Percentiles rank a stretch among this genome's conserved stretches.
phyloP scores from a whole-genome alignment of 257 asterid genomes.

The Ophiorrhiza pumila region DNA sequence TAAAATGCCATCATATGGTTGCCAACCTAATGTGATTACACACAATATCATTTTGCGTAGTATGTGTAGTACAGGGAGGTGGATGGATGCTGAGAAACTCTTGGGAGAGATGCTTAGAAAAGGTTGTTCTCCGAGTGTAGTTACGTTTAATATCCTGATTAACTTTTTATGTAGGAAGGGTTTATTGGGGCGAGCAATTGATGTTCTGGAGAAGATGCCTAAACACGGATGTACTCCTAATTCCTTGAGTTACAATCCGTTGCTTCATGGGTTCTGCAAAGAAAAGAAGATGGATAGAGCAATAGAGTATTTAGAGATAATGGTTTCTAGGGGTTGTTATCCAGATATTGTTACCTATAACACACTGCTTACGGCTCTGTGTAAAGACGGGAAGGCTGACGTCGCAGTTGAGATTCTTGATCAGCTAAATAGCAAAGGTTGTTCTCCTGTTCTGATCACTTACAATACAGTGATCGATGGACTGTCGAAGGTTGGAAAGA shows the following conservation, averaged over 20 bases:
- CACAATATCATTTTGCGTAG: slow-evolving; percentile 75
- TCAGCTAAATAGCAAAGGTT: slow-evolving; percentile 55
- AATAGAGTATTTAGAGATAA: slow-evolving; percentile 72
- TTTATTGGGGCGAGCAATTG: slow-evolving; percentile 62
- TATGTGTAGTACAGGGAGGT: slow-evolving; percentile 78
- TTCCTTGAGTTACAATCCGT: slow-evolving; percentile 77
- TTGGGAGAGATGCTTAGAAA: slow-evolving; percentile 69
- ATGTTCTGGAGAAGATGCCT: slow-evolving; percentile 74
- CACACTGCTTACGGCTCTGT: slow-evolving; percentile 73
- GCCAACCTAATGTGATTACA: slow-evolving; percentile 79
- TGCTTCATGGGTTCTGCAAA: slow-evolving; percentile 85
- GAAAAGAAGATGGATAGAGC: slow-evolving; percentile 86
- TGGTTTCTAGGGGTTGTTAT: slow-evolving; percentile 75
- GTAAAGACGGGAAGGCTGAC: slow-evolving; percentile 84
- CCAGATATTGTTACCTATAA: slow-evolving; percentile 91
- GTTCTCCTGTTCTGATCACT: slow-evolving; percentile 79
- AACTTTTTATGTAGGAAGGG: slow-evolving; percentile 76
- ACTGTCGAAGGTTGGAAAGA: slow-evolving; percentile 68
- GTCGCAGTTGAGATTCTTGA: slow-evolving; percentile 71
- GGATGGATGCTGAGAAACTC: slow-evolving; percentile 89
- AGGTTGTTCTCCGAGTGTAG: slow-evolving; percentile 81
- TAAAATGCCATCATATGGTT: slow-evolving; percentile 60
- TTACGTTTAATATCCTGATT: slow-evolving; percentile 77
- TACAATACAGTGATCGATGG: slow-evolving; percentile 85
- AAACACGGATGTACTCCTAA: slow-evolving; percentile 72